A percentile compares a stretch with the other conserved stretches of the same genome.
These are phyloP conservation scores for Globisporangium canariense DNA, from an alignment of 352 stramenopile genomes.

Conservation along the genomic window DNA sequence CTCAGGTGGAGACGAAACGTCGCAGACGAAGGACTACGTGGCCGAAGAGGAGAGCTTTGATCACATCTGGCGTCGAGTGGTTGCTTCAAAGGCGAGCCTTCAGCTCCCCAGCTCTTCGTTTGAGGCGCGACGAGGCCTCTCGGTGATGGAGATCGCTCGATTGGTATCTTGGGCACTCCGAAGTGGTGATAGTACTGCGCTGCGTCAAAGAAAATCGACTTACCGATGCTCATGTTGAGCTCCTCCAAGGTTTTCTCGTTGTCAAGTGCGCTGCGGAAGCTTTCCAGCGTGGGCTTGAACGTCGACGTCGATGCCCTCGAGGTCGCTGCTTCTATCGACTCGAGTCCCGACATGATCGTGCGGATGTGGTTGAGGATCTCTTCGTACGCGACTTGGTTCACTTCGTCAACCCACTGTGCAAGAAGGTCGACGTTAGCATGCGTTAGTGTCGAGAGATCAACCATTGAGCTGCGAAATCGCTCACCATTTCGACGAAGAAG, in stretches of 20 bases:
- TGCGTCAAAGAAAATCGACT: conserved; percentile 40
- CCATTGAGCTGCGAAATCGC: neutral
- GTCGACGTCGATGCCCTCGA: neutral
- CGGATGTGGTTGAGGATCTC: conserved; percentile 18
- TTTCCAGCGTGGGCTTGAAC: conserved; percentile 29
- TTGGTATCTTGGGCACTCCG: conserved; percentile 4
- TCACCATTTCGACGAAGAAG: conserved; percentile 54
- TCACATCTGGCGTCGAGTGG: neutral
- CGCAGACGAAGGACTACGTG: neutral
- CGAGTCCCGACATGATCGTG: conserved; percentile 18
- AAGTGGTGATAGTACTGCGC: conserved; percentile 31
- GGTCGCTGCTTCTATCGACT: neutral
- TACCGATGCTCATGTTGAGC: conserved; percentile 34
- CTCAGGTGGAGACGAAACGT: neutral
- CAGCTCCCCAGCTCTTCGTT: neutral
- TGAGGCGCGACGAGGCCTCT: neutral
- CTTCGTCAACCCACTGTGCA: conserved; percentile 1
- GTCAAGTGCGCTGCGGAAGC: conserved; percentile 28
- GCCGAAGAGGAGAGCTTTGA: neutral
- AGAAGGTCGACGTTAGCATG: neutral
- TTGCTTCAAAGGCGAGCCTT: neutral
- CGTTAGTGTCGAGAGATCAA: neutral
- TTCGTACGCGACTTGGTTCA: neutral
- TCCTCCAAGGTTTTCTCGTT: conserved; percentile 27
- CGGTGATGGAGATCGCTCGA: neutral